Evolutionary conservation across 495 filamentous ascomycete genomes (phyloP), one percentile per base, ranked within the genome.

Genomic region (Trichoderma erinaceum): DNA sequence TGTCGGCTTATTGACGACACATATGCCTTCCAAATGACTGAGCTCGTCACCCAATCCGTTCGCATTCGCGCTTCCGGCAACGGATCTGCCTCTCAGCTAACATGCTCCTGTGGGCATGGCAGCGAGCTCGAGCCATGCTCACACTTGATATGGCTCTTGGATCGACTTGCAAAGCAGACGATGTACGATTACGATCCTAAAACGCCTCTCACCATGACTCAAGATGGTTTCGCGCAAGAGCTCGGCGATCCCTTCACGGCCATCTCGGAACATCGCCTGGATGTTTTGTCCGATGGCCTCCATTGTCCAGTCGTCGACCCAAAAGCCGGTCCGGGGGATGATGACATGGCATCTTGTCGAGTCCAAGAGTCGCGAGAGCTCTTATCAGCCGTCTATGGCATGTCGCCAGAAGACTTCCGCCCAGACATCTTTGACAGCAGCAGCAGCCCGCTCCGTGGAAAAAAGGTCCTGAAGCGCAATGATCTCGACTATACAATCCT

Each of bases 121-220:
- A 73, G 72, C 68, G 58, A 68, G 72, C 29, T 66, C 67, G 32
- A 72, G 72, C 50, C 71, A 69, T 83, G 81, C 73, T 79, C 79
- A n/a, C 81, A 83, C 67, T 72, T 80, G 27, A 73, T 83, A 66
- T 83, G 80, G 79, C 75, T 83, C 27, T 76, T 81, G 61, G 81
- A 83, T 73, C 74, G 73, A 64, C 75, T 83, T 35, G 73, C 78
- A 15, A 78, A 77, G 64, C 78, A 80, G 48, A 69, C 75, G 41
- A 69, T 80, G 0, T 70, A 75, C 65, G 73, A 76, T 44, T 75
- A 78, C 56, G 74, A 78, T 27, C 75, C 74, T 44, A 70, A 75
- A 11, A 70, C 73, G n/a, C 72, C 74, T 29, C 73, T 80, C 41
- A 75, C 69, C 15, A 65, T 82, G 67, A 74, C 71, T 5, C 70